phyloP scores from a whole-genome alignment of 2,329 filamentous ascomycete species.

The Fusarium tricinctum region DNA sequence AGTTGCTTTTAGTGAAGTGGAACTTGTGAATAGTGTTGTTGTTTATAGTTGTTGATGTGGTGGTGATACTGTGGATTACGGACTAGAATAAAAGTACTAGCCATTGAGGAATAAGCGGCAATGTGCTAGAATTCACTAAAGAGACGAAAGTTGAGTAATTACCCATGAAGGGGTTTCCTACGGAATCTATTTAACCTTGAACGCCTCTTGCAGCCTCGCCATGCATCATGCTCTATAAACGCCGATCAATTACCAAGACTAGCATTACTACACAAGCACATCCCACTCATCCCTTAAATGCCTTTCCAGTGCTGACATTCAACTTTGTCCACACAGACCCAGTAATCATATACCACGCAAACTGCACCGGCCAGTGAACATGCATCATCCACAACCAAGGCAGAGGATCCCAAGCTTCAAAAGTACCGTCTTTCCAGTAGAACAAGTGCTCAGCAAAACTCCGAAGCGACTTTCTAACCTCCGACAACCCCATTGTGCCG shows the following conservation, averaged over 20 bases:
- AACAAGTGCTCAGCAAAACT: conserved; percentile 56
- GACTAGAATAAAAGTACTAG: too few relatives aligned
- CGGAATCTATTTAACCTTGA: not conserved
- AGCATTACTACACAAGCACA: not conserved
- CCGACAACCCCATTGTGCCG: conserved; percentile 38
- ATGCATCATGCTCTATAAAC: not conserved
- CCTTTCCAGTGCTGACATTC: conserved; percentile 73
- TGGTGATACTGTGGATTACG: not conserved
- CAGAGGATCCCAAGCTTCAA: conserved; percentile 67
- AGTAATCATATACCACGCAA: conserved; percentile 60
- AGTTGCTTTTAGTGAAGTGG: fast-evolving
- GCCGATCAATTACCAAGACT: not conserved
- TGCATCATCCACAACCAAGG: conserved; percentile 71
- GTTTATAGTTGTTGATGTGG: not conserved
- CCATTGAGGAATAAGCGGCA: not conserved
- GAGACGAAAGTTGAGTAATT: not conserved
- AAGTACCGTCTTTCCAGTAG: conserved; percentile 69
- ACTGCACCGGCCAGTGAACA: conserved; percentile 67
- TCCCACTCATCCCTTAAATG: conserved; percentile 42
- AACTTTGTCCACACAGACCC: conserved; percentile 71
- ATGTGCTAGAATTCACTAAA: not conserved
- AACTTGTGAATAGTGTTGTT: not conserved
- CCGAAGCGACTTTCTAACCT: conserved; percentile 45
- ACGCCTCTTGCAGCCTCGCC: not conserved
- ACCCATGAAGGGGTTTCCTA: not conserved